phyloP scores from a whole-genome alignment of 352 stramenopile genomes.

The Pythium sp. region DNA sequence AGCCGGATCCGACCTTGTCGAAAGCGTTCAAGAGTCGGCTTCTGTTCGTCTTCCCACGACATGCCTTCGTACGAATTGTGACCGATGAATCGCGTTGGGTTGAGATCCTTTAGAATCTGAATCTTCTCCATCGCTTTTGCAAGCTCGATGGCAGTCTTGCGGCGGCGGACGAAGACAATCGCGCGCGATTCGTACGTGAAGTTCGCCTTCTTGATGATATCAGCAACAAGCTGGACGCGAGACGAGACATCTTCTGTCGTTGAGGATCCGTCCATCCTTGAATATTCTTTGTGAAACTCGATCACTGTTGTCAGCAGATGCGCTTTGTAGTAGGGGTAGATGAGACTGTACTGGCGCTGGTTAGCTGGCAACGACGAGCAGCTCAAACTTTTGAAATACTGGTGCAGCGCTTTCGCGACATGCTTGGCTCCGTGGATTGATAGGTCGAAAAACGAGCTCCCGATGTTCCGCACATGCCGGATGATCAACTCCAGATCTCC shows the following conservation, averaged over 20 bases:
- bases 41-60: constrained; percentile 78
- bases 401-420: constrained; percentile 32
- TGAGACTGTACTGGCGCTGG: constrained; percentile 30
- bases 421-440: constrained; percentile 42
- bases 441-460: constrained; percentile 46
- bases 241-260: constrained; percentile 40
- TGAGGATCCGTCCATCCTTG: background rate
- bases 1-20: constrained; percentile 62
- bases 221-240: constrained; percentile 50
- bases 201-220: constrained; percentile 36
- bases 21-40: constrained; percentile 66
- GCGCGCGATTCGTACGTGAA: constrained; percentile 61
- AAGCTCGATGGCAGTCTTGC: constrained; percentile 65
- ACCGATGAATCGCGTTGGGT: constrained; percentile 73
- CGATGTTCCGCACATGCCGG: constrained; percentile 41
- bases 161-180: constrained; percentile 76
- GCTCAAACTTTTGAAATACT: constrained; percentile 35
- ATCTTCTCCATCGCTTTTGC: constrained; percentile 66
- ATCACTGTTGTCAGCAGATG: constrained; percentile 36
- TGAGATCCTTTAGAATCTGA: constrained; percentile 46
- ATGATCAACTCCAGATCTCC: constrained; percentile 46
- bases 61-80: constrained; percentile 83
- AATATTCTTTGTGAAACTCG: constrained; percentile 12
- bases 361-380: constrained; percentile 5
- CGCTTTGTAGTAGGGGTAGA: constrained; percentile 24